Base-by-base conservation (phyloP, 192 early-diverging fungal species). In the Lobosporangium transversale region DNA sequence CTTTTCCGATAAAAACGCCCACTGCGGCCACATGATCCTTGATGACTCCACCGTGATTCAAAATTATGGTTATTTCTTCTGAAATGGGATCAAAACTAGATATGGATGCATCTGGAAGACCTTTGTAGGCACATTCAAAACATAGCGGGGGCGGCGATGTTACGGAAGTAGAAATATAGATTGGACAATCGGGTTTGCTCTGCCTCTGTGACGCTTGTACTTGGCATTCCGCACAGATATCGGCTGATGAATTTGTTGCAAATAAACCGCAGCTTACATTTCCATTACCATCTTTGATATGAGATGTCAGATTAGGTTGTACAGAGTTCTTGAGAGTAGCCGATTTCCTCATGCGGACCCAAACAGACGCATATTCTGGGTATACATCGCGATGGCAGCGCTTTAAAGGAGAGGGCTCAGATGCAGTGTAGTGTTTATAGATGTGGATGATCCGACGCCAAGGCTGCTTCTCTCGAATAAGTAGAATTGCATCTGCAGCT, bases 351-450 rank as follows among this genome's bases (percentile, higher is more conserved):
- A 76, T 76, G 26, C 48, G 56, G 3, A 62, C 40, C 73, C 73
- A 76, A 32, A 76, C 40, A 9, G 73, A 76, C 1, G 58, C 58
- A 33, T 76, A 76, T 30, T 67, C 73, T 6, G 73, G 73, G 44
- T 76, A 76, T n/a, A 76, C 73, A 48, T 76, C 73, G 0, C 64
- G 64, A 62, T 76, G 73, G n/a, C 73, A 76, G 31, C 73, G 43
- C 31, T 76, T 76, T 32, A 76, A 48, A 0, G 73, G 73, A 1
- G 73, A 76, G 10, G 73, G 73, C 17, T 76, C 73, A 3, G 64
- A 62, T 8, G 64, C 49, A 21, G 73, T 53, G 49, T 45, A 76
- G n/a, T 76, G 65, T 52, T 58, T 65, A 43, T 62, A 76, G 36
- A 76, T 76, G 9, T 76, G 73, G 30, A 76, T 67, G 37, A 76